phyloP scores from a whole-genome alignment of 345 rosid genomes.

The Firmiana major region DNA sequence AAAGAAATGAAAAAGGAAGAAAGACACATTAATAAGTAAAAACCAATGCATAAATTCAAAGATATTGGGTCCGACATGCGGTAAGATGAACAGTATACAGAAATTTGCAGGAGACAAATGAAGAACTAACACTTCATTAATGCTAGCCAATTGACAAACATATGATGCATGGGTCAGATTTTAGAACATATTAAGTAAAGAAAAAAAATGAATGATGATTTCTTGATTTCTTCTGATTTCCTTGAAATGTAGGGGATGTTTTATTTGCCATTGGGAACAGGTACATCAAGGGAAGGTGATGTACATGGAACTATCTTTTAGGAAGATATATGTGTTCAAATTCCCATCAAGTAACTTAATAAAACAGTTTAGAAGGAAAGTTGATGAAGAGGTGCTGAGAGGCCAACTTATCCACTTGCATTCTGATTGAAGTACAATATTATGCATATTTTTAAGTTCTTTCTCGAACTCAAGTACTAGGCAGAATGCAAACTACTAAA shows the following conservation, averaged over 20 bases:
- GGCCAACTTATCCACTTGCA: not conserved
- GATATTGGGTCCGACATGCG: not conserved
- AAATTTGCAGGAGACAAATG: not conserved
- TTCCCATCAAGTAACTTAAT: not conserved
- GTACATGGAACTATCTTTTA: not conserved
- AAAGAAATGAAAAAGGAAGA: not conserved
- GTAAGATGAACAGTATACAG: not conserved
- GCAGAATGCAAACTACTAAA: slow-evolving; percentile 6
- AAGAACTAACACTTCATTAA: not conserved
- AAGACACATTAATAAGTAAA: slow-evolving; percentile 10
- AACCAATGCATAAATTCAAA: slow-evolving; percentile 4
- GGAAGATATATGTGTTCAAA: not conserved
- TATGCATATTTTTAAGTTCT: not conserved
- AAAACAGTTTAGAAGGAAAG: not conserved
- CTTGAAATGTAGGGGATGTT: not conserved
- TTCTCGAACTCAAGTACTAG: not conserved
- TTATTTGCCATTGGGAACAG: not conserved
- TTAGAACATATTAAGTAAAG: not conserved
- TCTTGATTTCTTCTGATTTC: not conserved
- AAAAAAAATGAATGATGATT: not conserved
- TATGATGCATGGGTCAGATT: not conserved
- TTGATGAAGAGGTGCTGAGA: not conserved
- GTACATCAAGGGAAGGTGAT: not conserved
- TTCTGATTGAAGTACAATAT: not conserved
- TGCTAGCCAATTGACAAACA: not conserved